A percentile compares a stretch with the other conserved stretches of the same genome.
Evolutionary conservation across 129 eudicot species (phyloP).

Genomic region (carrot (Daucus carota)): DNA sequence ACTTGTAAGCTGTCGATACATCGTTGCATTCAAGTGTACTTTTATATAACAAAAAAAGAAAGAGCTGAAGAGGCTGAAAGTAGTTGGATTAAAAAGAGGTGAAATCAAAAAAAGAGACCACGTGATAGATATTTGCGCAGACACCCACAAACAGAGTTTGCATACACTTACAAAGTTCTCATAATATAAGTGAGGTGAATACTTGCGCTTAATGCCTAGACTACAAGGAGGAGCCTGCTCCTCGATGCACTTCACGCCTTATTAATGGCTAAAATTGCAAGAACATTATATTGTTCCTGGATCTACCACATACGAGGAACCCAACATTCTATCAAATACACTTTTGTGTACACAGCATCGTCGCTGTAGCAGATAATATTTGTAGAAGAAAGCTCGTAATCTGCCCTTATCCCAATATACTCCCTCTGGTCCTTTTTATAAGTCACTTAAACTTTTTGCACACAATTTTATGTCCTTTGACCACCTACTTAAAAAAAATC

Average conservation of each 20-base stretch:
- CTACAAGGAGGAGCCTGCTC: neutral
- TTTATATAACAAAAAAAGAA: neutral
- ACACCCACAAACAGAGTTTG: neutral
- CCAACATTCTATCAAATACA: neutral
- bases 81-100: neutral
- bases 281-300: neutral
- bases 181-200: neutral
- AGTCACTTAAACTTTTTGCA: too few species aligned
- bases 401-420: neutral
- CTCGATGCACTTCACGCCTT: neutral
- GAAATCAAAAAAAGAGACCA: neutral
- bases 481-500: too few species aligned
- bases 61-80: neutral
- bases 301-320: neutral
- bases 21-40: neutral
- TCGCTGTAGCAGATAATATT: too few species aligned
- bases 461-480: too few species aligned
- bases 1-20: neutral
- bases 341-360: neutral
- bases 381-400: neutral
- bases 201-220: neutral
- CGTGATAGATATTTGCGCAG: neutral
- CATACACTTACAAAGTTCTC: neutral
- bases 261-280: neutral
- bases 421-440: too few species aligned